These are phyloP conservation scores for Wickerhamiella infanticola DNA, from an alignment of 1,139 yeast genomes.

Conservation along the genomic window DNA sequence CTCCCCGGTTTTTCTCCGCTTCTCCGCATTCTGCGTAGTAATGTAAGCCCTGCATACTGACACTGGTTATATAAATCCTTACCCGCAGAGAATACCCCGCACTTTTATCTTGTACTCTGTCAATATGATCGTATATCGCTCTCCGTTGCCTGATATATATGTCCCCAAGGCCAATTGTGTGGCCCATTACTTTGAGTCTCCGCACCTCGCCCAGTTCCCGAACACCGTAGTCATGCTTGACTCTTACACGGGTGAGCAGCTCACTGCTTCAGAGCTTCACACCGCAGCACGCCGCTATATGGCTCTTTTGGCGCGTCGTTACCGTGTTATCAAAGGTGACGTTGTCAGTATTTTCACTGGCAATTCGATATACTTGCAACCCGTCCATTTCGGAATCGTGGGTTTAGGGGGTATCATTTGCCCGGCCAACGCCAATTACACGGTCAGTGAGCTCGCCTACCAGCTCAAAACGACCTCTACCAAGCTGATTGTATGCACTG, in stretches of 20 bases:
- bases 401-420: conserved; percentile 15
- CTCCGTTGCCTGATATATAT: background rate
- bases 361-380: conserved; percentile 19
- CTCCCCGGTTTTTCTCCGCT: too few species aligned
- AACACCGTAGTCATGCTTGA: background rate
- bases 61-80: too few species aligned
- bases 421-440: conserved; percentile 17
- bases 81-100: background rate
- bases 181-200: background rate
- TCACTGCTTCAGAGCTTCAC: conserved; percentile 1
- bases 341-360: conserved; percentile 20
- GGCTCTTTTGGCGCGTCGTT: conserved; percentile 14
- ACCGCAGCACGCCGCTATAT: conserved; percentile 1
- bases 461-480: conserved; percentile 15
- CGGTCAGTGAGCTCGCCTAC: conserved; percentile 15
- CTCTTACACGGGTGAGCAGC: conserved; percentile 4
- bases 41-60: too few species aligned
- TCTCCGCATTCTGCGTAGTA: too few species aligned
- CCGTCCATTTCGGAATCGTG: conserved; percentile 13
- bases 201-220: background rate
- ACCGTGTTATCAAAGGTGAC: conserved; percentile 16
- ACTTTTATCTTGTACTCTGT: background rate
- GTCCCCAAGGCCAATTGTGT: background rate
- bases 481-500: conserved; percentile 12
- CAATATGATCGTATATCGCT: background rate